These are phyloP conservation scores for Hydrangea macrophylla DNA, from an alignment of 148 eudicot genomes.

Conservation along the genomic window DNA sequence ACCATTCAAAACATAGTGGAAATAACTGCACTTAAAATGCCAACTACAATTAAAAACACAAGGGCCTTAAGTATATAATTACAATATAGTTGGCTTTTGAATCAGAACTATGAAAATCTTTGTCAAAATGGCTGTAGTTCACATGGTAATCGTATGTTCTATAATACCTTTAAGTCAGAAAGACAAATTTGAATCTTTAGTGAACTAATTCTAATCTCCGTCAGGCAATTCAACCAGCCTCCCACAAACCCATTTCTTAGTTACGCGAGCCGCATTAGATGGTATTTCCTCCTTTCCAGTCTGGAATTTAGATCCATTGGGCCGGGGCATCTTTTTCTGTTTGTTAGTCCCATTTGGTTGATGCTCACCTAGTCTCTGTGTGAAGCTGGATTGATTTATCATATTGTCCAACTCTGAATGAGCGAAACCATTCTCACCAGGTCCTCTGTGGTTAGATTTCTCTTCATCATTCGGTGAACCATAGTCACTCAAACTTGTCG, in stretches of 20 bases:
- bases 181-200: too few species aligned
- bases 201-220: constrained; percentile 23
- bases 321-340: constrained; percentile 14
- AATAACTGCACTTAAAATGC: too few species aligned
- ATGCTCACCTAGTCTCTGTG: constrained; percentile 15
- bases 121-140: too few species aligned
- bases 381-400: constrained; percentile 14
- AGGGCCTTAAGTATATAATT: too few species aligned
- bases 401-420: constrained; percentile 8
- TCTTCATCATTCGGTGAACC: constrained; percentile 13
- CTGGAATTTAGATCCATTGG: too few species aligned
- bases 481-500: constrained; percentile 8
- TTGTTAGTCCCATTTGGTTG: constrained; percentile 30
- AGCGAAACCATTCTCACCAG: constrained; percentile 12
- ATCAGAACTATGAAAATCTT: too few species aligned
- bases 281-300: constrained; percentile 20
- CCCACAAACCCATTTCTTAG: constrained; percentile 88
- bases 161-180: too few species aligned
- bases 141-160: too few species aligned
- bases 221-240: constrained; percentile 69
- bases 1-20: too few species aligned
- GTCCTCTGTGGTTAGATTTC: neutral
- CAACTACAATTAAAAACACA: too few species aligned
- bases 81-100: too few species aligned
- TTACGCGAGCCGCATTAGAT: constrained; percentile 13